Percentiles rank a stretch among this genome's conserved stretches.
These are phyloP conservation scores for Phytophthora nicotianae DNA, from an alignment of 352 stramenopile species.

Conservation along the genomic window DNA sequence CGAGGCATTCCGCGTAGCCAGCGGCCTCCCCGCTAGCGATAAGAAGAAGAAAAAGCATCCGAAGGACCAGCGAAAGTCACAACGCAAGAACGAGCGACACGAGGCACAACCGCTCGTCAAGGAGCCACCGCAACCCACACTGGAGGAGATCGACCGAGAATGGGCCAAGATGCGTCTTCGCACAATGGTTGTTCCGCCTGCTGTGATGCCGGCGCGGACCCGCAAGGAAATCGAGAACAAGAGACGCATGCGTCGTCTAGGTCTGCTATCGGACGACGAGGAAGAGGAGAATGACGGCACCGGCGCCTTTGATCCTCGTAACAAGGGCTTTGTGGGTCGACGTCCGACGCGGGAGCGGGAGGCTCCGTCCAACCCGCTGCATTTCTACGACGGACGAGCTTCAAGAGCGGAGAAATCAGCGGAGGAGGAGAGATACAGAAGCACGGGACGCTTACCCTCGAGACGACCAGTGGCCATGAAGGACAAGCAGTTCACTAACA, in stretches of 20 bases:
- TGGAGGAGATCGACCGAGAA: slow-evolving; percentile 47
- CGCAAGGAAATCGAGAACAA: slow-evolving; percentile 66
- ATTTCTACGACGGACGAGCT: slow-evolving; percentile 27
- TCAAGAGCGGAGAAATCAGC: slow-evolving; percentile 26
- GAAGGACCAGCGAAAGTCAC: slow-evolving; percentile 18
- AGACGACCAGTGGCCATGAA: slow-evolving; percentile 51
- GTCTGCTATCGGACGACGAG: slow-evolving; percentile 52
- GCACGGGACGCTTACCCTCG: slow-evolving; percentile 26
- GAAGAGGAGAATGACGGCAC: slow-evolving; percentile 33
- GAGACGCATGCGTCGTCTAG: slow-evolving; percentile 61
- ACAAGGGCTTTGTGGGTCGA: slow-evolving; percentile 31
- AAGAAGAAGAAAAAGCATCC: slow-evolving; percentile 24
- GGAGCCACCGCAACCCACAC: slow-evolving; percentile 25
- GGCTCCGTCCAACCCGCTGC: slow-evolving; percentile 14
- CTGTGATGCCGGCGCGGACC: slow-evolving; percentile 41
- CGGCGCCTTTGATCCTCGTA: slow-evolving; percentile 25
- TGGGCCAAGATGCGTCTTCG: slow-evolving; percentile 53
- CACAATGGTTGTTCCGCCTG: slow-evolving; percentile 38
- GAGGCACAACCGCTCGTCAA: slow-evolving; percentile 13
- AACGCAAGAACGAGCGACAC: slow-evolving; percentile 13
- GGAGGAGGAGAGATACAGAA: slow-evolving; percentile 17
- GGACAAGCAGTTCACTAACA: slow-evolving; percentile 77
- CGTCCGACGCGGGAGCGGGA: slow-evolving; percentile 12
- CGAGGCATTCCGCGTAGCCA: slow-evolving; percentile 18
- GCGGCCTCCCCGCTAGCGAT: slow-evolving; percentile 1